Percentiles rank a stretch among this genome's conserved stretches.
These are phyloP conservation scores for Saccharum spontaneum DNA, from an alignment of 176 grass and related monocot species.

Conservation along the genomic window DNA sequence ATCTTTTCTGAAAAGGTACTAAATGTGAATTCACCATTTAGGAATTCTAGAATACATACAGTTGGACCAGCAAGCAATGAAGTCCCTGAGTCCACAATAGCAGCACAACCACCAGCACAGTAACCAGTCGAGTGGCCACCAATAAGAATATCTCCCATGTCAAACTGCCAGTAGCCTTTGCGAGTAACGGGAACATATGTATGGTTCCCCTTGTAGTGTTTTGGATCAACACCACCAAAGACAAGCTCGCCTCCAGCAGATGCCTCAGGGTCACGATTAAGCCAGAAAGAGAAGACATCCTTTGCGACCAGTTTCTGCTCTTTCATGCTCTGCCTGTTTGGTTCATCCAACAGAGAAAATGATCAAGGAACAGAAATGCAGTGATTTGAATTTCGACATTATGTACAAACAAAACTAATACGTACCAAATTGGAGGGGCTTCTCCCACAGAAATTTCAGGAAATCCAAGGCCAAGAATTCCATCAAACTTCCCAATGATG, in stretches of 20 bases:
- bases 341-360: conserved; percentile 35
- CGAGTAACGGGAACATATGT: conserved; percentile 81
- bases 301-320: conserved; percentile 71
- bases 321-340: conserved; percentile 79
- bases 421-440: conserved; percentile 76
- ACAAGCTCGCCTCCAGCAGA: conserved; percentile 74
- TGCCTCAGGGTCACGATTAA: conserved; percentile 78
- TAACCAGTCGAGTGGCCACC: conserved; percentile 62
- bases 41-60: conserved; percentile 48
- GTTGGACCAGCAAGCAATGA: conserved; percentile 85
- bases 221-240: conserved; percentile 78
- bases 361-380: neutral
- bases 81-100: conserved; percentile 95
- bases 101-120: conserved; percentile 79
- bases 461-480: conserved; percentile 92
- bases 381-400: neutral
- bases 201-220: conserved; percentile 72
- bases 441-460: conserved; percentile 84
- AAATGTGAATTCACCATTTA: neutral
- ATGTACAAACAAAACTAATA: conserved; percentile 6
- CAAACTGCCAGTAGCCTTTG: conserved; percentile 96
- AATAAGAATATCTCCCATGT: conserved; percentile 75
- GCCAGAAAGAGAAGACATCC: conserved; percentile 92
- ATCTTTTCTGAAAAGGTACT: neutral
- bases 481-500: conserved; percentile 87